Evolutionary conservation across 345 rosid species (phyloP), one percentile per base, ranked within the genome.

Genomic region (Firmiana major): DNA sequence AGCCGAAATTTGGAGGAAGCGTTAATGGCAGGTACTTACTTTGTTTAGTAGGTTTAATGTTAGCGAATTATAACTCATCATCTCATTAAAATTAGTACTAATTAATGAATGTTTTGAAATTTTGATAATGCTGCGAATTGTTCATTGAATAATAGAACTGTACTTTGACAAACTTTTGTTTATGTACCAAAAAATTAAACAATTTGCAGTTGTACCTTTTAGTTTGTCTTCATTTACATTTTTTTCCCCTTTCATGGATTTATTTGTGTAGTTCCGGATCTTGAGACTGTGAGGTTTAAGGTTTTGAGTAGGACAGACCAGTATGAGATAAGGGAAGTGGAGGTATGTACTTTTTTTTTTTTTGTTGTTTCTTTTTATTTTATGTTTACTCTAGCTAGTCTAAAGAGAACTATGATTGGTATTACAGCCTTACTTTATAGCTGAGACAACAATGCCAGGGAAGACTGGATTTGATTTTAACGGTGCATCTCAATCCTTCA

Each of bases 271-370:
- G 97, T 94, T 79, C 97, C 99, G 11, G 92, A 94, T 88, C 91
- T 94, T 3, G 98, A 93, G 88, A 87, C 97, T 0, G 83, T 93
- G 81, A 79, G 87, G 19, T 95, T 84, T 69, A 87, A 70, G 82
- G 91, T 95, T 71, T 70, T 90, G 77, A 79, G 85, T 6, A 86
- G 84, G 83, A 86, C 84, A 65, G 88, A 89, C 9, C 75, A 62
- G 74, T 95, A 90, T 79, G 99, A 93, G 89, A 88, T 95, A 42
- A 87, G 98, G 85, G 89, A 91, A 87, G 90, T 91, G n/a, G 96
- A 95, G 99, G 98, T 94, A 81, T 49, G 34, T 38, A 24, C 4
- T 17, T 31, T 3, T 1, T n/a, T n/a, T n/a, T n/a, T 31, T 31
- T 31, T 31, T n/a, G n/a, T 31, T 31, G 34, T 31, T 31, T 31